A percentile compares a stretch with the other conserved stretches of the same genome.
Conservation (phyloP, 2,329 filamentous ascomycete genomes). For the Calycina herbarum region DNA sequence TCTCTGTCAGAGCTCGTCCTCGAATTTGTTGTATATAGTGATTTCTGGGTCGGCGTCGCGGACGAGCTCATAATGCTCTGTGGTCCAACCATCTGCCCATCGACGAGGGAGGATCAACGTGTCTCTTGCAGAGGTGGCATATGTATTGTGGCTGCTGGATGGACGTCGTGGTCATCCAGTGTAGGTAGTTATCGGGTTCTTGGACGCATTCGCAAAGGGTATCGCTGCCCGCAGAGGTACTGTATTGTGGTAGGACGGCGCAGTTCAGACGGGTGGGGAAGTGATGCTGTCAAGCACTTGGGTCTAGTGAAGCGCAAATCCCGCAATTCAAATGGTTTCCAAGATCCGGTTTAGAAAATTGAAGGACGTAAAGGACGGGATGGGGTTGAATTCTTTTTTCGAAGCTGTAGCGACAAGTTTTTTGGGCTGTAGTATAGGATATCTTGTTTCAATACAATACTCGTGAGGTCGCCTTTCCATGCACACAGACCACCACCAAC, state of each 20-base stretch:
- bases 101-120: constrained; percentile 31
- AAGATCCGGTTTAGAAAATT: not conserved
- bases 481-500: not conserved
- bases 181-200: not conserved
- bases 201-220: constrained; percentile 3
- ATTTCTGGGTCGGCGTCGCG: constrained; percentile 55
- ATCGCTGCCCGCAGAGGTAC: not conserved
- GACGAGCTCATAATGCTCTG: constrained; percentile 54
- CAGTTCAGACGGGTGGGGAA: constrained; percentile 4
- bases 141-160: constrained; percentile 28
- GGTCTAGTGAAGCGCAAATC: not conserved
- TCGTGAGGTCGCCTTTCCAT: constrained; percentile 3
- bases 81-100: constrained; percentile 41
- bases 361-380: not conserved
- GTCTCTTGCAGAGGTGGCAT: constrained; percentile 33
- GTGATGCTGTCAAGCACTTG: constrained; percentile 1
- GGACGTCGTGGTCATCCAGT: constrained; percentile 26
- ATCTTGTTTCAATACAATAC: not conserved
- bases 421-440: not conserved
- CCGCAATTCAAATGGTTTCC: not conserved
- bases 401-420: not conserved
- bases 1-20: constrained; percentile 53
- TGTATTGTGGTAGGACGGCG: not conserved
- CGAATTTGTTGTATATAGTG: constrained; percentile 40
- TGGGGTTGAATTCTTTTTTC: not conserved